Evolutionary conservation across 208 protist genomes (phyloP).

Genomic region (Leishmania turanica): DNA sequence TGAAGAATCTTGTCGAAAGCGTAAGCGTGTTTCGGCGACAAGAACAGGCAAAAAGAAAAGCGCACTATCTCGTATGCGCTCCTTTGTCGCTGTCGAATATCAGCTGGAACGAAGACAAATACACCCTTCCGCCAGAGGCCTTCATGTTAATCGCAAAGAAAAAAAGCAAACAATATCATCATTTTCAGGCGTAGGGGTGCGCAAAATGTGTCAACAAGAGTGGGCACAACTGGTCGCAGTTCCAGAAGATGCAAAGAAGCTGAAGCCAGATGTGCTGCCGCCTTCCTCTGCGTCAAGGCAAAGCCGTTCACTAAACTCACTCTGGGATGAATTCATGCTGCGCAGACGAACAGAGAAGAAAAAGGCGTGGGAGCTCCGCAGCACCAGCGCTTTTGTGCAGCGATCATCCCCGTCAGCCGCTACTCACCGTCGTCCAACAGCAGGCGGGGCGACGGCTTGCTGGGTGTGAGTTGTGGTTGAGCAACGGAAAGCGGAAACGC

Average conservation of each 20-base stretch:
- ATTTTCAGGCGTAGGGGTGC: background rate
- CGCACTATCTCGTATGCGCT: background rate
- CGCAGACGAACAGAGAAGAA: background rate
- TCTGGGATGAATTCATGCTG: background rate
- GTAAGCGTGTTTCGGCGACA: too few species aligned
- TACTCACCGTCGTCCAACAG: constrained; percentile 28
- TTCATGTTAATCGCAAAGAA: background rate
- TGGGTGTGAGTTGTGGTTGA: background rate
- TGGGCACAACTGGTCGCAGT: background rate
- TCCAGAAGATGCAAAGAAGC: background rate
- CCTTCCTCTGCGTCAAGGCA: background rate
- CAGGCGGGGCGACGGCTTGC: background rate
- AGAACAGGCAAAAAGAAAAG: background rate
- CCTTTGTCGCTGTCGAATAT: background rate
- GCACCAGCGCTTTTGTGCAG: background rate
- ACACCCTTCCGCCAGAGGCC: background rate
- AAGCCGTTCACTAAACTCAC: background rate
- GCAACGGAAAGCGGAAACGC: too few species aligned
- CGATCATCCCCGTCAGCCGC: background rate
- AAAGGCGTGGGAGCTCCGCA: background rate
- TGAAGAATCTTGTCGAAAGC: background rate
- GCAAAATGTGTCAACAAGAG: background rate
- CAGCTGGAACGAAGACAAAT: background rate
- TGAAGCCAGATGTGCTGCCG: background rate
- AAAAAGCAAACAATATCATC: background rate